Evolutionary conservation across 805 yeast species (phyloP).

Genomic region (Saccharomycopsis babjevae): DNA sequence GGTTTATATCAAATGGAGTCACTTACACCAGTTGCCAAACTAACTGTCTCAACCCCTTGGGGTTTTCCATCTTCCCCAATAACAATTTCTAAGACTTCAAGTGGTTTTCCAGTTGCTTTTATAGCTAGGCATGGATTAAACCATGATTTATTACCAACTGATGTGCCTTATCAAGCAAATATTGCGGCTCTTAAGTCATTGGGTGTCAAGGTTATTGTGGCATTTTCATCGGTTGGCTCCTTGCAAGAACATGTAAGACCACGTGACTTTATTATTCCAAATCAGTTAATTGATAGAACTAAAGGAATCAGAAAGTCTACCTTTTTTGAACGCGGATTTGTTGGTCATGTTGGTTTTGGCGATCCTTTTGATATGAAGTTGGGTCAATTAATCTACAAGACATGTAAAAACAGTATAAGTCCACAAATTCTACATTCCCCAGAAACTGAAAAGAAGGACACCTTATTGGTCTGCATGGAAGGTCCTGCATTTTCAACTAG

Average conservation of each 20-base stretch:
- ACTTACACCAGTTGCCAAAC: slow-evolving; percentile 73
- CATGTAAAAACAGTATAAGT: slow-evolving; percentile 32
- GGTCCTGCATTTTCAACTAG: slow-evolving; percentile 97
- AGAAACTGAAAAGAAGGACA: slow-evolving; percentile 56
- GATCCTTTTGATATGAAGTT: slow-evolving; percentile 85
- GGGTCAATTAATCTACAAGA: slow-evolving; percentile 53
- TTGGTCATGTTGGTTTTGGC: slow-evolving; percentile 95
- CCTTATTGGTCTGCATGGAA: slow-evolving; percentile 92
- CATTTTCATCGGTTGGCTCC: slow-evolving; percentile 95
- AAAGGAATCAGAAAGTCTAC: slow-evolving; percentile 89
- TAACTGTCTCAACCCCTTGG: slow-evolving; percentile 90
- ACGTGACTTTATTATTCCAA: slow-evolving; percentile 93
- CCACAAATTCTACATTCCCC: slow-evolving; percentile 47
- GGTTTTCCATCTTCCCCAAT: slow-evolving; percentile 92
- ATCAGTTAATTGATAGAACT: slow-evolving; percentile 93
- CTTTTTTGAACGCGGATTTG: slow-evolving; percentile 85
- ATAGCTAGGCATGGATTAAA: slow-evolving; percentile 89
- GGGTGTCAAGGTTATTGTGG: slow-evolving; percentile 81
- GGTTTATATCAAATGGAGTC: slow-evolving; percentile 87
- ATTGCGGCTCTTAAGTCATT: slow-evolving; percentile 87
- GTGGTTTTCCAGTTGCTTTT: slow-evolving; percentile 84
- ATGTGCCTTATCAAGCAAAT: slow-evolving; percentile 88
- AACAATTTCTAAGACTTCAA: slow-evolving; percentile 69
- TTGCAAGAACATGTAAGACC: slow-evolving; percentile 83
- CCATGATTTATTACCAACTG: slow-evolving; percentile 84